Evolutionary conservation across 164 flowering plant genomes (phyloP).

Genomic region (Magnolia officinalis): DNA sequence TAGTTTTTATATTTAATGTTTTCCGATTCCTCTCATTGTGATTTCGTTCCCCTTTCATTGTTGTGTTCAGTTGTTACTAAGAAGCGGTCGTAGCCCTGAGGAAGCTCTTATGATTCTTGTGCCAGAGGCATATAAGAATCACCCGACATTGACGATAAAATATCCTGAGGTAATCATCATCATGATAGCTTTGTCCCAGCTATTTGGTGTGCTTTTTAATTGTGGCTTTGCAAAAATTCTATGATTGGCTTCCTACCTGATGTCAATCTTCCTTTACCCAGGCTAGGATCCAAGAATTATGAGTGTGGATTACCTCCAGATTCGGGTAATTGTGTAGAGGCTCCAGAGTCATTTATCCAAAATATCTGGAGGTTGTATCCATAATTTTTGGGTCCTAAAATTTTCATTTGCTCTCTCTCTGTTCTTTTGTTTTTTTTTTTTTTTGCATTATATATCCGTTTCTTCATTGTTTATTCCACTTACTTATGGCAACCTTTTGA

Average conservation of each 20-base stretch:
- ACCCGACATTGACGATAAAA: conserved; percentile 83
- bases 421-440: neutral
- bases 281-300: neutral
- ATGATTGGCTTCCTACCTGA: neutral
- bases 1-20: neutral
- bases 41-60: conserved; percentile 1
- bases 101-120: conserved; percentile 99
- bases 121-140: conserved; percentile 98
- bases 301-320: neutral
- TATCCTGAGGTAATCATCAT: conserved; percentile 81
- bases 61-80: conserved; percentile 61
- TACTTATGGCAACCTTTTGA: neutral
- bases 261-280: neutral
- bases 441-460: no score
- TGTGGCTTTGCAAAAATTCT: neutral
- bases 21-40: neutral
- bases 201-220: neutral
- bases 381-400: no score
- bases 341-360: neutral
- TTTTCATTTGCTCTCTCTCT: neutral
- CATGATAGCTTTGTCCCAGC: neutral
- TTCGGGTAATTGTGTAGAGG: neutral
- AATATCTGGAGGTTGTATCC: neutral
- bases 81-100: conserved; percentile 93
- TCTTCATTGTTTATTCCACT: neutral